Conservation (phyloP, 2,329 filamentous ascomycete species). For the Cadophora sp. region DNA sequence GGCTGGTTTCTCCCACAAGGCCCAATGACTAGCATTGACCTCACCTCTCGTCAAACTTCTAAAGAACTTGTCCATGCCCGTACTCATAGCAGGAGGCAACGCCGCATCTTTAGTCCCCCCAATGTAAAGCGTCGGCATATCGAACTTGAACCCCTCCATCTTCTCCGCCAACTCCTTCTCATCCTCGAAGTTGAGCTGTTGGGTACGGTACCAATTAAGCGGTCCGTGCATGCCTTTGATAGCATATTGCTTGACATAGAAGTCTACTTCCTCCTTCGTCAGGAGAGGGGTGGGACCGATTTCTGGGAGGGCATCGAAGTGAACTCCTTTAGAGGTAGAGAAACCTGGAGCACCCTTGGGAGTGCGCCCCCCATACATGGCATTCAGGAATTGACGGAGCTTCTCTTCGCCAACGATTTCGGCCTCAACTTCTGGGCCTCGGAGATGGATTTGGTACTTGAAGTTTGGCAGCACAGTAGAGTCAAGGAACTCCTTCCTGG, state of each 20-base stretch:
- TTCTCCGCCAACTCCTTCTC: constrained; percentile 68
- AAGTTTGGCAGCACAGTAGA: constrained; percentile 70
- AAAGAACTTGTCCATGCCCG: constrained; percentile 73
- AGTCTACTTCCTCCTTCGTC: constrained; percentile 73
- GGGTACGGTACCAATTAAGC: constrained; percentile 86
- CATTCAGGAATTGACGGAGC: constrained; percentile 73
- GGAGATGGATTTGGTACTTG: constrained; percentile 83
- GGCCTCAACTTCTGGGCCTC: constrained; percentile 69
- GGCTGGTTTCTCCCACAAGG: constrained; percentile 73
- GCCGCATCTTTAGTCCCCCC: constrained; percentile 74
- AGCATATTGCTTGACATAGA: constrained; percentile 76
- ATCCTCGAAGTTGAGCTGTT: constrained; percentile 76
- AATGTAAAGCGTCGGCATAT: constrained; percentile 76
- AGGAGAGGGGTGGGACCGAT: constrained; percentile 66
- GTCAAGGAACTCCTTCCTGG: constrained; percentile 58
- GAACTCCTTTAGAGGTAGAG: constrained; percentile 64
- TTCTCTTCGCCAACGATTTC: constrained; percentile 62
- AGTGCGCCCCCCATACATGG: constrained; percentile 71
- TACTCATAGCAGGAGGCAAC: constrained; percentile 73
- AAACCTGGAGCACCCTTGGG: constrained; percentile 64
- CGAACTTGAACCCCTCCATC: constrained; percentile 60
- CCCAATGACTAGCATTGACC: constrained; percentile 82
- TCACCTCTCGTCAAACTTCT: constrained; percentile 66
- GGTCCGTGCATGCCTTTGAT: constrained; percentile 78
- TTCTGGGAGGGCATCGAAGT: constrained; percentile 66